Percentiles rank a stretch among this genome's conserved stretches.
Conservation (phyloP, 176 grass and related monocot genomes). For the Eragrostis nindensis region DNA sequence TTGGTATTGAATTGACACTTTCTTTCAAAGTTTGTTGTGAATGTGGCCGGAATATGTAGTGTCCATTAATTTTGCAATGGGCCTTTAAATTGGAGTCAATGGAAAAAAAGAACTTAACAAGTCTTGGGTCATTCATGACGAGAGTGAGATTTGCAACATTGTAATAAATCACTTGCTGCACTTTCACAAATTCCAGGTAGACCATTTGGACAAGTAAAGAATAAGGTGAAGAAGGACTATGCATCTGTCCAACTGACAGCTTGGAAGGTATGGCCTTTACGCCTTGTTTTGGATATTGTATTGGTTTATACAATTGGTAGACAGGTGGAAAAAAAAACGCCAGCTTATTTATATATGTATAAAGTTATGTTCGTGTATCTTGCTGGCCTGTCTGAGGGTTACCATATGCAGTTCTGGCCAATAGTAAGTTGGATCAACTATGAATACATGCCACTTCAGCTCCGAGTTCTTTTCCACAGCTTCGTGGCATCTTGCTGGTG, state of each 20-base stretch:
- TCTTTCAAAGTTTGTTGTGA: slow-evolving; percentile 3
- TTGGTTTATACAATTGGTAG: not conserved
- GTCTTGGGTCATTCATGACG: not conserved
- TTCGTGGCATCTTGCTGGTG: slow-evolving; percentile 85
- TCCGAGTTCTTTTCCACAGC: slow-evolving; percentile 83
- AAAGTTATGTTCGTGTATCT: not conserved
- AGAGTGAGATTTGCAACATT: not conserved
- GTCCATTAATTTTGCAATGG: not conserved
- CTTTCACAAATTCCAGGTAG: slow-evolving; percentile 56
- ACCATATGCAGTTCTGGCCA: slow-evolving; percentile 80
- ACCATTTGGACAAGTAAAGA: slow-evolving; percentile 77
- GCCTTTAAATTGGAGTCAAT: not conserved
- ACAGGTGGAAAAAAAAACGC: not conserved
- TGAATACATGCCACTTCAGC: slow-evolving; percentile 87
- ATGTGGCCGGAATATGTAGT: not conserved
- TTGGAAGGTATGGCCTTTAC: slow-evolving; percentile 66
- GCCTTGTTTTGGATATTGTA: not conserved
- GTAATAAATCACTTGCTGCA: slow-evolving; percentile 17
- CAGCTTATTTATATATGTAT: not conserved
- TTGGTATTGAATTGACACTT: not conserved
- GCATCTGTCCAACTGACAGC: slow-evolving; percentile 76
- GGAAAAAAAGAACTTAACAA: not conserved
- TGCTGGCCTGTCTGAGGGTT: slow-evolving; percentile 22
- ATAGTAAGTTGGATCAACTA: slow-evolving; percentile 87
- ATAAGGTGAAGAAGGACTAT: slow-evolving; percentile 73